Percentiles rank a stretch among this genome's conserved stretches.
Evolutionary conservation across 805 yeast genomes (phyloP).

Genomic region (Pichia cephalocereana): DNA sequence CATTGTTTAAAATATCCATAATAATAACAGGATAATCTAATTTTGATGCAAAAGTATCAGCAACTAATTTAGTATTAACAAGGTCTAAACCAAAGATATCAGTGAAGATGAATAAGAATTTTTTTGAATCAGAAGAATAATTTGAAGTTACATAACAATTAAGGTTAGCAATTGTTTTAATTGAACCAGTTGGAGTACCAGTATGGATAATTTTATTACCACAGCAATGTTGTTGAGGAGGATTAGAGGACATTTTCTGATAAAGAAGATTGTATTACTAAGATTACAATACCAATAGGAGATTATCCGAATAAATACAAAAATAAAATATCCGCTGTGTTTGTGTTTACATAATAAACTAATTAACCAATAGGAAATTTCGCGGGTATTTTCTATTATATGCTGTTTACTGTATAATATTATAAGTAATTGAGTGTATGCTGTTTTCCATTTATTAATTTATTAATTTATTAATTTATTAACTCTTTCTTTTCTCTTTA

Average conservation of each 20-base stretch:
- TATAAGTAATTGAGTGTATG: no score
- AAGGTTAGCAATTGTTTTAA: conserved; percentile 33
- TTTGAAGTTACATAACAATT: conserved; percentile 42
- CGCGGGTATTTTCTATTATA: no score
- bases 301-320: no score
- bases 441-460: not conserved
- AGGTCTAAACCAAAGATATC: conserved; percentile 61
- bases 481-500: not conserved
- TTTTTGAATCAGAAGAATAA: conserved; percentile 25
- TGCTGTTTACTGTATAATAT: no score
- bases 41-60: conserved; percentile 51
- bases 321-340: no score
- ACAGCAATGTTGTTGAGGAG: conserved; percentile 12
- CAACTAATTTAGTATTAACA: conserved; percentile 51
- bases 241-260: conserved; percentile 13
- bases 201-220: conserved; percentile 5
- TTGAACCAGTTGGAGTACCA: conserved; percentile 41
- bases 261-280: no score
- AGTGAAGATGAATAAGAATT: conserved; percentile 52
- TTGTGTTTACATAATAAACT: no score
- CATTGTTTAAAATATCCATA: conserved; percentile 67
- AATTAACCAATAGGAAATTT: no score
- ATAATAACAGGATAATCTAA: conserved; percentile 55
- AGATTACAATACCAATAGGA: no score
- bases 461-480: no score